These are phyloP conservation scores for Lolium perenne DNA, from an alignment of 176 grass and related monocot species.

Conservation along the genomic window DNA sequence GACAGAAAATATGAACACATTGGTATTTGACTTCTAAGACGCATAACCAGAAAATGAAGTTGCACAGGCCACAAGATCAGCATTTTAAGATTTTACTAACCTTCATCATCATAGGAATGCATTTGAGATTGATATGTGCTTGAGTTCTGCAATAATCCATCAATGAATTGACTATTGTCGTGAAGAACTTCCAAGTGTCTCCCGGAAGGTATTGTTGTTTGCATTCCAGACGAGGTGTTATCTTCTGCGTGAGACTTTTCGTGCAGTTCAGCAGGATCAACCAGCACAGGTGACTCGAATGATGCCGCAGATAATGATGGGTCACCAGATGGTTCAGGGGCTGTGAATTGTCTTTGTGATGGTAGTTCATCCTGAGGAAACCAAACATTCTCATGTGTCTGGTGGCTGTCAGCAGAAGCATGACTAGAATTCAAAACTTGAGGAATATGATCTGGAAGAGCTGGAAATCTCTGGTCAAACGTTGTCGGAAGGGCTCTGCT, in stretches of 20 bases:
- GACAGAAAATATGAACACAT: not conserved
- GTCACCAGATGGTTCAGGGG: slow-evolving; percentile 40
- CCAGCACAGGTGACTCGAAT: slow-evolving; percentile 44
- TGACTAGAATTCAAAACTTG: slow-evolving; percentile 52
- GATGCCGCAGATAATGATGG: slow-evolving; percentile 33
- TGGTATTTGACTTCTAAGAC: slow-evolving; percentile 21
- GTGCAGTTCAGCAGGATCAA: slow-evolving; percentile 45
- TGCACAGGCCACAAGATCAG: not conserved
- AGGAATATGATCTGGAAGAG: slow-evolving; percentile 54
- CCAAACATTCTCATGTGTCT: slow-evolving; percentile 60
- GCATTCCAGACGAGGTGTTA: slow-evolving; percentile 34
- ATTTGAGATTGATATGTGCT: slow-evolving; percentile 67
- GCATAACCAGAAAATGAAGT: slow-evolving; percentile 8
- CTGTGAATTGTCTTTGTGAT: slow-evolving; percentile 41
- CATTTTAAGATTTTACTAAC: slow-evolving; percentile 45
- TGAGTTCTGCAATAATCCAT: slow-evolving; percentile 57
- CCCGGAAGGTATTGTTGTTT: slow-evolving; percentile 48
- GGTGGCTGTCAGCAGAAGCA: slow-evolving; percentile 43
- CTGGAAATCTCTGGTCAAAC: slow-evolving; percentile 55
- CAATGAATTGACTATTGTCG: slow-evolving; percentile 53
- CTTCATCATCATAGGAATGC: slow-evolving; percentile 61
- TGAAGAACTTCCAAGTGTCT: slow-evolving; percentile 56
- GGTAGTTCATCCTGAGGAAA: slow-evolving; percentile 53
- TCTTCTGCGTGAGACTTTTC: slow-evolving; percentile 57
- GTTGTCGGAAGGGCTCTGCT: slow-evolving; percentile 41